Evolutionary conservation across 148 eudicot genomes (phyloP).

Genomic region (Rhododendron simsii): DNA sequence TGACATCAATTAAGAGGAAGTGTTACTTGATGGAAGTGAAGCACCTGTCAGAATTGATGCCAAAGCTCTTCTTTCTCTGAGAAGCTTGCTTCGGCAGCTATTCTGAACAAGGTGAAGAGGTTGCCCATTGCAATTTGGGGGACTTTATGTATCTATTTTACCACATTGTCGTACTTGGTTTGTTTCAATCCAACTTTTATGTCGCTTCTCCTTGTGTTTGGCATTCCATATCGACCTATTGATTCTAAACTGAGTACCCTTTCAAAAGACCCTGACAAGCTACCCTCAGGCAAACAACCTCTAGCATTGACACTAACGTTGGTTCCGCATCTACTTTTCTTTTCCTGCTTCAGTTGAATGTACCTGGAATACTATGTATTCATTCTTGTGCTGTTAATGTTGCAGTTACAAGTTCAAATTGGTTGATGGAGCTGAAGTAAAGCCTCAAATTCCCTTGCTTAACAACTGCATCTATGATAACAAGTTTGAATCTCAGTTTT

Average conservation of each 20-base stretch:
- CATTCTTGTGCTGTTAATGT: slow-evolving; percentile 21
- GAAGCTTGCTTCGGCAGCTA: too few species aligned
- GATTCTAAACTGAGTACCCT: slow-evolving; percentile 79
- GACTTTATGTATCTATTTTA: too few species aligned
- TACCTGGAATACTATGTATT: slow-evolving; percentile 1
- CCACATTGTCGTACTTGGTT: too few species aligned
- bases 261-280: slow-evolving; percentile 64
- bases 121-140: too few species aligned
- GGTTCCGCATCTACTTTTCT: slow-evolving; percentile 24
- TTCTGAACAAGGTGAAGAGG: too few species aligned
- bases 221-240: neutral
- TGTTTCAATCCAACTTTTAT: too few species aligned
- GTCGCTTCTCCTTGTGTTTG: too few species aligned
- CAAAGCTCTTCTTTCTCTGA: too few species aligned
- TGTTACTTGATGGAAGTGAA: too few species aligned
- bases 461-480: slow-evolving; percentile 90
- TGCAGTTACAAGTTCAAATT: slow-evolving; percentile 92
- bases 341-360: neutral
- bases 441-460: slow-evolving; percentile 80
- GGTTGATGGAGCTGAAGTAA: slow-evolving; percentile 88
- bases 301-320: slow-evolving; percentile 78
- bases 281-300: slow-evolving; percentile 95
- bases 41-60: too few species aligned
- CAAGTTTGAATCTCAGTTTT: slow-evolving; percentile 95
- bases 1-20: too few species aligned